A percentile compares a stretch with the other conserved stretches of the same genome.
Evolutionary conservation across 495 filamentous ascomycete species (phyloP).

Genomic region (Aspergillus steynii): DNA sequence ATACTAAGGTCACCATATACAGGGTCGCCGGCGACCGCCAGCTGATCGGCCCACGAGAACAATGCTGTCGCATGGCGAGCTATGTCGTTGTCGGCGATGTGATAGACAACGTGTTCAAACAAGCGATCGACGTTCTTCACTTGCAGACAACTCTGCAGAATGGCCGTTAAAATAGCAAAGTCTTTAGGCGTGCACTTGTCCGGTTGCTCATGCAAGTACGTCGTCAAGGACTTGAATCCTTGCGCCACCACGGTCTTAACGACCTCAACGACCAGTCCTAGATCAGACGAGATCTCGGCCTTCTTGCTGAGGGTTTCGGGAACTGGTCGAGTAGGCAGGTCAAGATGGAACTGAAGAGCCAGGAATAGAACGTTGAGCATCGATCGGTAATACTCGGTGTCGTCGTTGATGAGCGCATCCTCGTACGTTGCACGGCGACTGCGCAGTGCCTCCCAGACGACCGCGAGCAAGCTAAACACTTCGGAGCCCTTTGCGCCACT

Average conservation of each 20-base stretch:
- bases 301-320: conserved; percentile 40
- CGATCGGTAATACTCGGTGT: conserved; percentile 74
- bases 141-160: conserved; percentile 77
- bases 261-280: conserved; percentile 65
- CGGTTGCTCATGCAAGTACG: conserved; percentile 65
- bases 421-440: conserved; percentile 65
- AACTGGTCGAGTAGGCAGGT: conserved; percentile 22
- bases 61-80: conserved; percentile 81
- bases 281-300: conserved; percentile 41
- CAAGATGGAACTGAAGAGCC: conserved; percentile 63
- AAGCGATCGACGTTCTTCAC: conserved; percentile 53
- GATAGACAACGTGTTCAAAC: conserved; percentile 62
- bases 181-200: conserved; percentile 63
- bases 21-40: conserved; percentile 73
- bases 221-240: conserved; percentile 76
- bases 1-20: conserved; percentile 89
- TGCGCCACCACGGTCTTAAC: conserved; percentile 75
- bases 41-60: conserved; percentile 90
- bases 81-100: conserved; percentile 62
- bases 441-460: conserved; percentile 68
- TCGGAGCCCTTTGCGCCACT: conserved; percentile 59
- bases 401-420: conserved; percentile 55
- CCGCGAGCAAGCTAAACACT: conserved; percentile 60
- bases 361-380: conserved; percentile 86
- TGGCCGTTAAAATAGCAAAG: conserved; percentile 83